These are phyloP conservation scores for Mycena rebaudengoi DNA, from an alignment of 768 basidiomycete species.

Conservation along the genomic window DNA sequence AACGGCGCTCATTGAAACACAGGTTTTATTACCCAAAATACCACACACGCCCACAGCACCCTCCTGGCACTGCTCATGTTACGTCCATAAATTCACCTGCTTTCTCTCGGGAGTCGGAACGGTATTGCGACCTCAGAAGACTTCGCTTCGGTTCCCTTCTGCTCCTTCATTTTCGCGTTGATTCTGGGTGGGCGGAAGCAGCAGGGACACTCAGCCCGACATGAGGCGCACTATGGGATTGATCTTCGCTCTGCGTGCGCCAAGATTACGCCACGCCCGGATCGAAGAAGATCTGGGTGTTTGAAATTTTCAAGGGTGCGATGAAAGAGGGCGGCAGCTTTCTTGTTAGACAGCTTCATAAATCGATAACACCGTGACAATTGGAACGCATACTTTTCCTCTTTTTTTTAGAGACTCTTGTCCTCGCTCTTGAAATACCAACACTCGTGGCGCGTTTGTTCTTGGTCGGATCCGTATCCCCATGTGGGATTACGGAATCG, in stretches of 20 bases:
- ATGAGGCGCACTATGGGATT: slow-evolving; percentile 17
- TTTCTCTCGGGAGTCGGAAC: too few relatives aligned
- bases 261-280: slow-evolving; percentile 1
- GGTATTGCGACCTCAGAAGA: too few relatives aligned
- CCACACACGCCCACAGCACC: too few relatives aligned
- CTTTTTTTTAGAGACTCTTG: too few relatives aligned
- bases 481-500: too few relatives aligned
- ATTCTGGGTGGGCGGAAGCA: neutral
- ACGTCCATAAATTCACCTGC: too few relatives aligned
- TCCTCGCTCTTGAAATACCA: too few relatives aligned
- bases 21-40: too few relatives aligned
- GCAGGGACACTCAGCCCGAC: too few relatives aligned
- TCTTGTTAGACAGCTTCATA: slow-evolving; percentile 13
- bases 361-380: slow-evolving; percentile 9
- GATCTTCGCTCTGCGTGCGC: neutral
- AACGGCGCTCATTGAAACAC: too few relatives aligned
- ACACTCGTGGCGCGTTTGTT: neutral
- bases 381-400: slow-evolving; percentile 13
- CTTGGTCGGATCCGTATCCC: slow-evolving; percentile 4
- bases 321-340: slow-evolving; percentile 5
- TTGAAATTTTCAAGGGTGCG: neutral
- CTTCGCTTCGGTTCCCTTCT: too few relatives aligned
- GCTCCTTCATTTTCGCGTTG: neutral
- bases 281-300: slow-evolving; percentile 13
- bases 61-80: too few relatives aligned